Conservation (phyloP, 768 basidiomycete species). For the Bullera alba region DNA sequence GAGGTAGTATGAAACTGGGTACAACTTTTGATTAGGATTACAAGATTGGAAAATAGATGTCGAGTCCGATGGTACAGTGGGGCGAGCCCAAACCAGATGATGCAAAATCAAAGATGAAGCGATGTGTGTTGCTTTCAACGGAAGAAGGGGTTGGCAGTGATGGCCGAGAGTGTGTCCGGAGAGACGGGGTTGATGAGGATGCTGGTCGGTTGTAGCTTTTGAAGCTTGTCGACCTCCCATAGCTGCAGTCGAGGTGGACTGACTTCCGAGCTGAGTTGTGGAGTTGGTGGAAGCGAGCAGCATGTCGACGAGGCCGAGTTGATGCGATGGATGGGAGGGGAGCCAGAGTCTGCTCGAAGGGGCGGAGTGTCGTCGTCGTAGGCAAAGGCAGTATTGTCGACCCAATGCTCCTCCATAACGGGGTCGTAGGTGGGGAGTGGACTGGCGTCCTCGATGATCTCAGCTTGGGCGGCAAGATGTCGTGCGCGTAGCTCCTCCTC, state of each 20-base stretch:
- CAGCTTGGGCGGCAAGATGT: slow-evolving; percentile 28
- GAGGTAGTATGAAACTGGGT: too few species aligned
- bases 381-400: slow-evolving; percentile 18
- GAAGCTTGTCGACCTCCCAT: neutral
- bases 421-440: slow-evolving; percentile 4
- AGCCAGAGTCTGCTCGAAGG: slow-evolving; percentile 33
- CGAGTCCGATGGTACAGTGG: too few species aligned
- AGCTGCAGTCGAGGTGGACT: neutral
- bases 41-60: too few species aligned
- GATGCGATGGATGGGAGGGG: slow-evolving; percentile 25
- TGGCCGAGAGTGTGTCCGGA: slow-evolving; percentile 6
- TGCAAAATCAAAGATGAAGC: too few species aligned
- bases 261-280: slow-evolving; percentile 10
- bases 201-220: neutral
- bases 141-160: slow-evolving; percentile 5
- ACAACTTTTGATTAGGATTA: too few species aligned
- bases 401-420: slow-evolving; percentile 6
- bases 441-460: neutral
- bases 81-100: too few species aligned
- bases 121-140: too few species aligned
- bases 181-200: slow-evolving; percentile 11
- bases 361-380: slow-evolving; percentile 31
- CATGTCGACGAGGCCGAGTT: slow-evolving; percentile 20
- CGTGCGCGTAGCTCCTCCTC: slow-evolving; percentile 50
- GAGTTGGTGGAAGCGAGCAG: slow-evolving; percentile 33